A percentile compares a stretch with the other conserved stretches of the same genome.
Conservation (phyloP, 2,329 filamentous ascomycete genomes). For the Coniella vitis region DNA sequence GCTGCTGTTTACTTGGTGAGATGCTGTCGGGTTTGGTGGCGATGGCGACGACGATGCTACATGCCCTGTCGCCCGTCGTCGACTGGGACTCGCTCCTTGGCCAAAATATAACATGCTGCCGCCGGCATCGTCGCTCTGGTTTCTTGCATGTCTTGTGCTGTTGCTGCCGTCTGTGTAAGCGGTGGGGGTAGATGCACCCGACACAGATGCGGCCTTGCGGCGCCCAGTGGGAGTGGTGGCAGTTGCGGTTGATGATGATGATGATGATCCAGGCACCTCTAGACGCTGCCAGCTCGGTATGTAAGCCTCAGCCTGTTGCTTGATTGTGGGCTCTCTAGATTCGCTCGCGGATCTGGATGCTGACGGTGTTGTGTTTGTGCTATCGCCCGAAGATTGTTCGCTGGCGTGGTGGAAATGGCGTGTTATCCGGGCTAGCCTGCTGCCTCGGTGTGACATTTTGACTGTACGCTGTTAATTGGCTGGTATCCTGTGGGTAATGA, state of each 20-base stretch:
- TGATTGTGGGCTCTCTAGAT: not conserved
- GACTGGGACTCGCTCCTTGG: slow-evolving; percentile 23
- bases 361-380: not conserved
- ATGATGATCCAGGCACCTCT: not conserved
- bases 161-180: not conserved
- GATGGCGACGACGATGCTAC: too few species aligned
- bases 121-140: slow-evolving; percentile 14
- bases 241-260: not conserved
- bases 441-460: not conserved
- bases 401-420: not conserved
- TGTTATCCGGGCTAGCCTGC: not conserved
- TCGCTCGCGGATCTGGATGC: not conserved
- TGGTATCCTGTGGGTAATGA: not conserved
- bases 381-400: not conserved
- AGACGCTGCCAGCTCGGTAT: slow-evolving; percentile 2
- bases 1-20: not conserved
- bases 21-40: too few species aligned
- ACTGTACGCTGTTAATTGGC: not conserved
- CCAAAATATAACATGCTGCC: slow-evolving; percentile 26
- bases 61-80: slow-evolving; percentile 6
- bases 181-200: not conserved
- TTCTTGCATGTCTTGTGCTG: not conserved
- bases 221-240: slow-evolving; percentile 6
- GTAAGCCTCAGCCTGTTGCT: slow-evolving; percentile 1
- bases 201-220: slow-evolving; percentile 7